Percentiles rank a stretch among this genome's conserved stretches.
phyloP scores from a whole-genome alignment of 257 asterid species.

The Ligustrum vulgare region DNA sequence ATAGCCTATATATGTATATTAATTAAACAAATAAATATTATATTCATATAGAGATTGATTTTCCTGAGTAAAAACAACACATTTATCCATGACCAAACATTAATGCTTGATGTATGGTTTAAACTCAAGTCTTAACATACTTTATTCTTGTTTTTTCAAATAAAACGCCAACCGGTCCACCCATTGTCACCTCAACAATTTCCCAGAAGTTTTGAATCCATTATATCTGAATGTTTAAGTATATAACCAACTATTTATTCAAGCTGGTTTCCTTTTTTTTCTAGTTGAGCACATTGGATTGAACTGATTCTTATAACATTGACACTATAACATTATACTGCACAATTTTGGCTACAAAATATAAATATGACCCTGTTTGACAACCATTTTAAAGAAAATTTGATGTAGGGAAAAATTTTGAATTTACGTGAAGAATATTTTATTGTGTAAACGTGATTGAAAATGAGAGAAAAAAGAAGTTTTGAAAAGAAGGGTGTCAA shows the following conservation, averaged over 20 bases:
- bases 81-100: neutral
- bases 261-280: neutral
- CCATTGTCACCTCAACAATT: neutral
- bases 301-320: neutral
- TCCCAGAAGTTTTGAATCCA: neutral
- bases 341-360: neutral
- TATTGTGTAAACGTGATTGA: too few relatives aligned
- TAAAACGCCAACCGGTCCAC: neutral
- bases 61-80: neutral
- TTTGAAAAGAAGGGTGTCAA: too few relatives aligned
- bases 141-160: neutral
- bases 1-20: constrained; percentile 44
- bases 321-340: neutral
- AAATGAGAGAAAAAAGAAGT: too few relatives aligned
- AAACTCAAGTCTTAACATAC: neutral
- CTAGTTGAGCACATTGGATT: neutral
- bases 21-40: neutral
- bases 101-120: neutral
- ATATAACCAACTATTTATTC: neutral
- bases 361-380: neutral
- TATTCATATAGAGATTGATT: neutral
- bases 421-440: too few relatives aligned
- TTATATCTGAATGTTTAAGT: neutral
- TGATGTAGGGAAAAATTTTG: too few relatives aligned
- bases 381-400: too few relatives aligned